A percentile compares a stretch with the other conserved stretches of the same genome.
phyloP scores from a whole-genome alignment of 768 basidiomycete genomes.

The Collybiopsis luxurians region DNA sequence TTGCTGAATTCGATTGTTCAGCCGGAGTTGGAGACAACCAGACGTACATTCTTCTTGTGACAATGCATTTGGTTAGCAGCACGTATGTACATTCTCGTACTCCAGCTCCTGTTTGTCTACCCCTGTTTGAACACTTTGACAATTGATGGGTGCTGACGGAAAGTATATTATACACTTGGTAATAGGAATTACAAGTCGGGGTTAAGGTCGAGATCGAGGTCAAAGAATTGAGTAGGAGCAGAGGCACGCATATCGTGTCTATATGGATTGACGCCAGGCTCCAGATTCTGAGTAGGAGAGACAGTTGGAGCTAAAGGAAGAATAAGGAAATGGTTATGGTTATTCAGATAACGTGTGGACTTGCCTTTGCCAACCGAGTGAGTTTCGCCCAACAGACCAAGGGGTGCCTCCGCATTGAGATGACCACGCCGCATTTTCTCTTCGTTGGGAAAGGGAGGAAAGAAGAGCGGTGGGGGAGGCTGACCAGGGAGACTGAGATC shows the following conservation, averaged over 20 bases:
- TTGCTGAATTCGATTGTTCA: conserved; percentile 26
- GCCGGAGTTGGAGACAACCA: conserved; percentile 92
- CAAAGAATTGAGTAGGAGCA: conserved; percentile 63
- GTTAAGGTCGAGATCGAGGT: conserved; percentile 82
- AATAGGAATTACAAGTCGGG: conserved; percentile 56
- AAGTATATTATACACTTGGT: background rate
- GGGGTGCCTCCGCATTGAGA: conserved; percentile 76
- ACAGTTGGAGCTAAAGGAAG: conserved; percentile 52
- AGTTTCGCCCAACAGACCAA: conserved; percentile 77
- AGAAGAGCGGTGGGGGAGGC: conserved; percentile 76
- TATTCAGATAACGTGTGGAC: conserved; percentile 20
- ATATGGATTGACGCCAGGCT: conserved; percentile 63
- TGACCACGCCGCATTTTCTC: conserved; percentile 86
- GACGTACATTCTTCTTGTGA: conserved; percentile 87
- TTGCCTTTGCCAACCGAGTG: conserved; percentile 77
- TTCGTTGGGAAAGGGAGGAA: conserved; percentile 89
- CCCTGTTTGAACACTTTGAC: too few species aligned
- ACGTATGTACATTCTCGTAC: too few species aligned
- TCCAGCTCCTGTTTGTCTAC: too few species aligned
- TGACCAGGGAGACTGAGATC: conserved; percentile 69
- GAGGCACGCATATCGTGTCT: conserved; percentile 59
- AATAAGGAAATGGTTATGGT: conserved; percentile 6
- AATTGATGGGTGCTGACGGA: too few species aligned
- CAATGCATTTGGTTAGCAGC: too few species aligned
- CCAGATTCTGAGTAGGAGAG: conserved; percentile 53